Conservation (phyloP, 208 protist species). For the Crithidia fasciculata region DNA sequence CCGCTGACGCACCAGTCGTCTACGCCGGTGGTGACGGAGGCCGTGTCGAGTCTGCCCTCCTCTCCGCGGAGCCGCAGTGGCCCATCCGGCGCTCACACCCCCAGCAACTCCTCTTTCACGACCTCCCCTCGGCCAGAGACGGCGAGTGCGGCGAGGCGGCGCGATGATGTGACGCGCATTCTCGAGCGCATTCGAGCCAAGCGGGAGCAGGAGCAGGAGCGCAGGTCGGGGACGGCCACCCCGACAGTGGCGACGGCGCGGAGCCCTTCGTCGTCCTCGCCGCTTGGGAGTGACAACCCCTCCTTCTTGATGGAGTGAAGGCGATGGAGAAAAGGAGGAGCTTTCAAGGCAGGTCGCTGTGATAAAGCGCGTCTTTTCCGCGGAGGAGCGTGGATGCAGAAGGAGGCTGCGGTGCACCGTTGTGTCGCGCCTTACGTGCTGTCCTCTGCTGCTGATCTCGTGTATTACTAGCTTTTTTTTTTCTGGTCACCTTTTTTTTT, state of each 20-base stretch:
- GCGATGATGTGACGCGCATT: slow-evolving; percentile 50
- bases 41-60: slow-evolving; percentile 5
- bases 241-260: slow-evolving; percentile 11
- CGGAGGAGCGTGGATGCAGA: too few relatives aligned
- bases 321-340: background rate
- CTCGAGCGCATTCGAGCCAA: slow-evolving; percentile 45
- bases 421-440: too few relatives aligned
- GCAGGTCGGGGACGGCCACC: background rate
- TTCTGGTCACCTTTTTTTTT: background rate
- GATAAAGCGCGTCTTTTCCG: too few relatives aligned
- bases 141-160: slow-evolving; percentile 14
- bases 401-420: too few relatives aligned
- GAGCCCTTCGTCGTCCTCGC: slow-evolving; percentile 7
- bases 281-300: slow-evolving; percentile 4
- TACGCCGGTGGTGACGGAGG: slow-evolving; percentile 12
- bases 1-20: background rate
- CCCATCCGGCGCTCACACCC: background rate
- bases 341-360: too few relatives aligned
- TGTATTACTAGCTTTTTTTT: background rate
- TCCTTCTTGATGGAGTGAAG: background rate
- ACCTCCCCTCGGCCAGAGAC: slow-evolving; percentile 18
- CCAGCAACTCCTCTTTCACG: slow-evolving; percentile 9
- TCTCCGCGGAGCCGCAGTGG: slow-evolving; percentile 16
- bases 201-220: slow-evolving; percentile 41
- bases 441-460: background rate